Percentiles rank a stretch among this genome's conserved stretches.
phyloP scores from a whole-genome alignment of 805 yeast species.

The Lachancea kluyveri region DNA sequence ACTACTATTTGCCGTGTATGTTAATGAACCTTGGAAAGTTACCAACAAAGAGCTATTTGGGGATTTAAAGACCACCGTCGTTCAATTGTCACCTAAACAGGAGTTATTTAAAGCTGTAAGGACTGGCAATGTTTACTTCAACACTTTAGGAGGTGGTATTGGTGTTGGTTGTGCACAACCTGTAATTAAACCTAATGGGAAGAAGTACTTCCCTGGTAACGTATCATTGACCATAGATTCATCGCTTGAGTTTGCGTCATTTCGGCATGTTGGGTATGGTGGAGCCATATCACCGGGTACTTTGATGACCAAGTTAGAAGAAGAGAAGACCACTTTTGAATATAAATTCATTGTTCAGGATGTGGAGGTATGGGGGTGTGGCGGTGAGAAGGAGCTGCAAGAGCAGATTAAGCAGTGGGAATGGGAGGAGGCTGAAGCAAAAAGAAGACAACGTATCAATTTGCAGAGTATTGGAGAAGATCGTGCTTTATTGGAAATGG shows the following conservation, averaged over 20 bases:
- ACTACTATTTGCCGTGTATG: constrained; percentile 57
- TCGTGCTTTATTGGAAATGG: constrained; percentile 81
- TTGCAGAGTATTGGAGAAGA: constrained; percentile 68
- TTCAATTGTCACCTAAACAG: constrained; percentile 63
- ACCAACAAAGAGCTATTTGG: constrained; percentile 74
- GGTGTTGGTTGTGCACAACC: constrained; percentile 80
- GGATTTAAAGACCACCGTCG: constrained; percentile 45
- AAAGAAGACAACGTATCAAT: constrained; percentile 68
- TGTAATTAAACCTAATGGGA: constrained; percentile 37
- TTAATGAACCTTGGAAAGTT: constrained; percentile 70
- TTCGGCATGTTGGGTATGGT: constrained; percentile 60
- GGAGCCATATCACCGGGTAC: constrained; percentile 40
- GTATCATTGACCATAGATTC: constrained; percentile 76
- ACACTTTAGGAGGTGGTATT: constrained; percentile 68
- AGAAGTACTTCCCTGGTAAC: constrained; percentile 59
- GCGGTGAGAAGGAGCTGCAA: constrained; percentile 67
- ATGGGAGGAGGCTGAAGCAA: constrained; percentile 87
- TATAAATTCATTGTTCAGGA: constrained; percentile 65
- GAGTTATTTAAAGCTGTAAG: constrained; percentile 41
- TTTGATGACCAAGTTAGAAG: constrained; percentile 14
- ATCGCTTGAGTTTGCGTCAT: constrained; percentile 72
- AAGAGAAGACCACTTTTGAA: constrained; percentile 41
- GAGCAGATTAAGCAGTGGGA: constrained; percentile 78
- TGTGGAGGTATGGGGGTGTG: constrained; percentile 90
- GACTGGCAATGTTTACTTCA: constrained; percentile 53